Conservation (phyloP, 768 basidiomycete species). For the Trichaptum fuscoviolaceum region DNA sequence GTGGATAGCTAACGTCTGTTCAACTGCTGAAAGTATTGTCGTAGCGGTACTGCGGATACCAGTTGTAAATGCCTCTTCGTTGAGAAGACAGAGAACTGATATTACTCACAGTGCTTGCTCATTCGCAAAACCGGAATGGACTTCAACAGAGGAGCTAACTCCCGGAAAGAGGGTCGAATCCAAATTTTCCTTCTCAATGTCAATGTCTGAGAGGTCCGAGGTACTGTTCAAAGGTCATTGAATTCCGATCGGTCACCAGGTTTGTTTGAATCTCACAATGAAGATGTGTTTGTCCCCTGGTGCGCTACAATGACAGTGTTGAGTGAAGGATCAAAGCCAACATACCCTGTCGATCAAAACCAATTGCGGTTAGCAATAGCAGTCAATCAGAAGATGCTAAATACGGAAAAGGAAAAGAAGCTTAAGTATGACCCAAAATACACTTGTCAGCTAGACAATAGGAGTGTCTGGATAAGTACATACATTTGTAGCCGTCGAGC, state of each 20-base stretch:
- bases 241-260: background rate
- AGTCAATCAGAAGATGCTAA: background rate
- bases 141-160: conserved; percentile 33
- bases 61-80: conserved; percentile 30
- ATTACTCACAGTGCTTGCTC: conserved; percentile 39
- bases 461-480: background rate
- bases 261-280: conserved; percentile 20
- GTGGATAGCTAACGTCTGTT: conserved; percentile 18
- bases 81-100: background rate
- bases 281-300: conserved; percentile 30
- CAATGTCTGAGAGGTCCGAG: conserved; percentile 36
- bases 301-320: conserved; percentile 31
- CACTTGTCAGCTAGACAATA: background rate
- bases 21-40: conserved; percentile 24
- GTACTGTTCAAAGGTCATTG: conserved; percentile 19
- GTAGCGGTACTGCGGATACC: conserved; percentile 28
- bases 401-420: background rate
- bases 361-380: background rate
- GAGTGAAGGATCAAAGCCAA: conserved; percentile 42
- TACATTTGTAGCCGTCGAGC: background rate
- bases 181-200: conserved; percentile 30
- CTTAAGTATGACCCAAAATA: background rate
- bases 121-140: conserved; percentile 42
- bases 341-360: conserved; percentile 36
- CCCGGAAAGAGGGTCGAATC: conserved; percentile 46